phyloP scores from a whole-genome alignment of 768 basidiomycete species.

The Boletus rubroflammeus region DNA sequence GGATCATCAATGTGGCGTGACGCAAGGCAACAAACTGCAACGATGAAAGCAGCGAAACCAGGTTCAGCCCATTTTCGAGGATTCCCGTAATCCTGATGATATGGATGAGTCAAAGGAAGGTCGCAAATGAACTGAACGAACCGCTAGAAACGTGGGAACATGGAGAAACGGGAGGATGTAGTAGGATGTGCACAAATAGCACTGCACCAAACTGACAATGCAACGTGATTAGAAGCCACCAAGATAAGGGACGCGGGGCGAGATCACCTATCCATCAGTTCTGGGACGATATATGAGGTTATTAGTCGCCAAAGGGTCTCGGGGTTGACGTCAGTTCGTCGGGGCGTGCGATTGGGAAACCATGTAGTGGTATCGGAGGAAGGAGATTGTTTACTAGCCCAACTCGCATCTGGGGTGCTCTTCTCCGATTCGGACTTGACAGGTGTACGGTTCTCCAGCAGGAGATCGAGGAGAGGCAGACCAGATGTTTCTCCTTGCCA shows the following conservation, averaged over 20 bases:
- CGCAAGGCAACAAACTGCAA: slow-evolving; percentile 87
- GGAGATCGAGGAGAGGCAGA: slow-evolving; percentile 78
- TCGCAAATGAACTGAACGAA: slow-evolving; percentile 33
- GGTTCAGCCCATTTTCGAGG: slow-evolving; percentile 95
- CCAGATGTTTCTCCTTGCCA: slow-evolving; percentile 96
- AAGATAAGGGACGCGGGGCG: slow-evolving; percentile 7
- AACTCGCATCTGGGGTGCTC: slow-evolving; percentile 23
- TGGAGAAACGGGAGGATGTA: slow-evolving; percentile 91
- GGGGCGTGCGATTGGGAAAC: slow-evolving; percentile 81
- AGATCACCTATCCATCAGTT: slow-evolving; percentile 87
- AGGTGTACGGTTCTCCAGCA: slow-evolving; percentile 66
- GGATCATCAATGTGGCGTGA: slow-evolving; percentile 92
- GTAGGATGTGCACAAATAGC: slow-evolving; percentile 88
- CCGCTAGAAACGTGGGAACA: slow-evolving; percentile 81
- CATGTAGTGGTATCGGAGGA: slow-evolving; percentile 47
- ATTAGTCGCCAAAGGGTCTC: slow-evolving; percentile 85
- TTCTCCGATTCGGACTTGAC: slow-evolving; percentile 35
- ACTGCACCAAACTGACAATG: slow-evolving; percentile 63
- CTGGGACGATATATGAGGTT: slow-evolving; percentile 81
- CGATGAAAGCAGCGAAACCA: slow-evolving; percentile 90
- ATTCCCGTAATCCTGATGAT: slow-evolving; percentile 79
- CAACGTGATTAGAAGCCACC: slow-evolving; percentile 13
- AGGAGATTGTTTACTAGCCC: slow-evolving; percentile 31
- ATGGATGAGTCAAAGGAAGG: slow-evolving; percentile 15
- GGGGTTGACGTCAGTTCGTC: slow-evolving; percentile 77